Evolutionary conservation across 495 filamentous ascomycete genomes (phyloP).

Genomic region (Neurospora sp.): DNA sequence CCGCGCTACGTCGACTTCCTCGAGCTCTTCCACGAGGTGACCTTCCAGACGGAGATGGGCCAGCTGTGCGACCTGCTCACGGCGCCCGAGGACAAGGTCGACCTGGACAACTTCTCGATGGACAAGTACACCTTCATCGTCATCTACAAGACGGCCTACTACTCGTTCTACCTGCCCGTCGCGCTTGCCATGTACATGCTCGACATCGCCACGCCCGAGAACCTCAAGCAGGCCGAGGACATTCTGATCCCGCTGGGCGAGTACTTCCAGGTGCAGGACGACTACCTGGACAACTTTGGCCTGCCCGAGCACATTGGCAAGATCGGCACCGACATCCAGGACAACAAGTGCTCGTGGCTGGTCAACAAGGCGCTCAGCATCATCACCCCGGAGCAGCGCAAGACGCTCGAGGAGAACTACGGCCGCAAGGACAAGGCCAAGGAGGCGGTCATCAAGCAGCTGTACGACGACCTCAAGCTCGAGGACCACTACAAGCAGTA

Average conservation of each 20-base stretch:
- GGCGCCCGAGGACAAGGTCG: constrained; percentile 81
- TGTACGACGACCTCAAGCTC: constrained; percentile 76
- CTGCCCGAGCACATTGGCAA: constrained; percentile 87
- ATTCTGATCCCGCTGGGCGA: constrained; percentile 98
- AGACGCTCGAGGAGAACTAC: constrained; percentile 74
- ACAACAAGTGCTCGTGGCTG: constrained; percentile 98
- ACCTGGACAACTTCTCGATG: constrained; percentile 87
- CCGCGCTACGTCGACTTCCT: constrained; percentile 78
- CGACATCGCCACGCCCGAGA: constrained; percentile 68
- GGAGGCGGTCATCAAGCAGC: constrained; percentile 75
- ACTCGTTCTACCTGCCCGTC: constrained; percentile 98
- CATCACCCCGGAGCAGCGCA: constrained; percentile 70
- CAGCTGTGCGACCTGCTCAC: constrained; percentile 92
- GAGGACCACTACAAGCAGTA: constrained; percentile 75
- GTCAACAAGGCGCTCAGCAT: constrained; percentile 83
- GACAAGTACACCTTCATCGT: constrained; percentile 98
- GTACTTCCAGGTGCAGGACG: constrained; percentile 98
- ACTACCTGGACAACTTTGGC: constrained; percentile 96
- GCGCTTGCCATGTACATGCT: constrained; percentile 80
- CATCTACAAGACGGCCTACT: constrained; percentile 98
- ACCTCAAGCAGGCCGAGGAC: constrained; percentile 74
- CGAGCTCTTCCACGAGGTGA: constrained; percentile 91
- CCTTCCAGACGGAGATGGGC: constrained; percentile 88
- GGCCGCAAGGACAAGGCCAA: constrained; percentile 73
- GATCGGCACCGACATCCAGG: constrained; percentile 96